Conservation (phyloP, 148 eudicot genomes). For the Amaranthus cruentus region DNA sequence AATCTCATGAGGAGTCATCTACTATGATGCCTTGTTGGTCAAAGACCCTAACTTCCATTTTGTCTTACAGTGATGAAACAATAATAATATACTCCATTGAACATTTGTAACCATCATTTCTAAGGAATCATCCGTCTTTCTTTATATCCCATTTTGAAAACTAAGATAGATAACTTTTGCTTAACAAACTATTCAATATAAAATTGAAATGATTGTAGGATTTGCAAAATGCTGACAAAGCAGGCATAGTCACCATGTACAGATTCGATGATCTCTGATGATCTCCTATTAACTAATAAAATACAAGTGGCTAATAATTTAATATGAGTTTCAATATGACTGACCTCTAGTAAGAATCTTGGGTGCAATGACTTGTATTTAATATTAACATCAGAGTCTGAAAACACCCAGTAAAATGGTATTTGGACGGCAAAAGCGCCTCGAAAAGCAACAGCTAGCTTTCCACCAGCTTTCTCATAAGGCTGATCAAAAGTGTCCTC, state of each 20-base stretch:
- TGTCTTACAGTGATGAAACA: neutral
- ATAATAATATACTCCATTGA: neutral
- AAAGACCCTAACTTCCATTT: slow-evolving; percentile 8
- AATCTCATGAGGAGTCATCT: neutral
- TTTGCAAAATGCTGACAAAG: slow-evolving; percentile 10
- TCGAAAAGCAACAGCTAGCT: slow-evolving; percentile 26
- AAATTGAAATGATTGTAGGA: slow-evolving; percentile 2
- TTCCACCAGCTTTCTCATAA: slow-evolving; percentile 86
- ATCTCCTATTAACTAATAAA: slow-evolving; percentile 4
- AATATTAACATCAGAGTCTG: slow-evolving; percentile 60
- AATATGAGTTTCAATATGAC: slow-evolving; percentile 24
- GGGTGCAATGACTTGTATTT: slow-evolving; percentile 78
- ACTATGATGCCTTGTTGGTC: neutral
- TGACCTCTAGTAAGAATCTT: slow-evolving; percentile 79
- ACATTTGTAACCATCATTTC: neutral
- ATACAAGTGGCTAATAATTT: slow-evolving; percentile 20
- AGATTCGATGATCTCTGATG: slow-evolving; percentile 11
- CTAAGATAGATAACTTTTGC: neutral
- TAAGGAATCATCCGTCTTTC: neutral
- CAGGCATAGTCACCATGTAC: slow-evolving; percentile 7
- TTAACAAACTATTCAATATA: slow-evolving; percentile 5
- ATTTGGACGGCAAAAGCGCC: slow-evolving; percentile 26
- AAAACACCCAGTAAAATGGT: slow-evolving; percentile 55
- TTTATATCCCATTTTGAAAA: neutral
- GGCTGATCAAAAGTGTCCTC: slow-evolving; percentile 71